A percentile compares a stretch with the other conserved stretches of the same genome.
Conservation (phyloP, 1,139 yeast species). For the Candida sanyaensis region DNA sequence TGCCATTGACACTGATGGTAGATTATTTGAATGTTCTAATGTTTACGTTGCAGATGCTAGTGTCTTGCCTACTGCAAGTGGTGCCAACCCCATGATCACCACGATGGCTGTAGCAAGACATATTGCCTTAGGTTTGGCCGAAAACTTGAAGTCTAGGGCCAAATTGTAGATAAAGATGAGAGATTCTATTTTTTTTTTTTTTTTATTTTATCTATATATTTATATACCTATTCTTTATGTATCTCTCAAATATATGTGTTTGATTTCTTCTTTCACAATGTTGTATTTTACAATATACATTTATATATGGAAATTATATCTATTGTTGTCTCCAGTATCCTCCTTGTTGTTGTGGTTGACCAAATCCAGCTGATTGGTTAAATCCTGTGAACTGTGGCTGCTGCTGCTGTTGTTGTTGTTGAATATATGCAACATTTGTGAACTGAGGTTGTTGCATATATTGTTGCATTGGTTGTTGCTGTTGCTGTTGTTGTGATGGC, state of each 20-base stretch:
- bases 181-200: no score
- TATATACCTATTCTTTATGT: no score
- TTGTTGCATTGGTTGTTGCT: slow-evolving; percentile 21
- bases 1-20: slow-evolving; percentile 52
- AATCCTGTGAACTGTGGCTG: slow-evolving; percentile 16
- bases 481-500: no score
- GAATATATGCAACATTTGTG: slow-evolving; percentile 12
- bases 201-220: no score
- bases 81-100: slow-evolving; percentile 57
- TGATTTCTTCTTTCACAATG: neutral
- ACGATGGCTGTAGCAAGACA: slow-evolving; percentile 45
- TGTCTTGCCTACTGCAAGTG: slow-evolving; percentile 59
- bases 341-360: slow-evolving; percentile 16
- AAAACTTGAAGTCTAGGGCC: slow-evolving; percentile 34
- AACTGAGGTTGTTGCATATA: slow-evolving; percentile 20
- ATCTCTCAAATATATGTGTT: neutral
- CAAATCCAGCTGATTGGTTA: slow-evolving; percentile 13
- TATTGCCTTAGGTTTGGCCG: slow-evolving; percentile 34
- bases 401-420: slow-evolving; percentile 15
- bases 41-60: slow-evolving; percentile 60
- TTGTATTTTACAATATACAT: neutral
- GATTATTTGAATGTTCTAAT: slow-evolving; percentile 53
- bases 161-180: slow-evolving; percentile 22
- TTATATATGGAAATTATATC: no score
- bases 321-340: slow-evolving; percentile 13